Base-by-base conservation (phyloP, 352 stramenopile species). In the Albugo laibachii region DNA sequence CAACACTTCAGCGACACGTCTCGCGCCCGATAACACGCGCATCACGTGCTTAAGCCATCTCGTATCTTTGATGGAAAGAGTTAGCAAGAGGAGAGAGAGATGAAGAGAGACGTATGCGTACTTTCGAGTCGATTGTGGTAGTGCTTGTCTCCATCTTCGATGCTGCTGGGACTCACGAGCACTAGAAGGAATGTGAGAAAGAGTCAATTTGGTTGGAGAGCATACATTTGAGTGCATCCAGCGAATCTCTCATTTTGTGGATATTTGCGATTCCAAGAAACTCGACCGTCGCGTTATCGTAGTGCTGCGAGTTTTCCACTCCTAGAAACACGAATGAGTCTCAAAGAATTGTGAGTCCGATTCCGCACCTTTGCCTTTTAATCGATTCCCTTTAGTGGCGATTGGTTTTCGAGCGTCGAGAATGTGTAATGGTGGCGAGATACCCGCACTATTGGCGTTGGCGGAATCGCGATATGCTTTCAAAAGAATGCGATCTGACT, bases 201-300 rank as follows among this genome's bases (percentile, higher is more conserved):
- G 14, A 44, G 21, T 34, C 1, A 1, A 46, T n/a, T 11, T 35
- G 11, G 1, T 34, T 45, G 35, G 35, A 14, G 42, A 2, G 39
- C 13, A 14, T 54, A 86, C 73, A 57, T 50, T 85, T 79, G 2
- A 96, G 50, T 12, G 64, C 59, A 54, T 95, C 80, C 50, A 98
- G 75, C 0, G 85, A 92, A 56, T 98, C 86, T 43, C 95, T 89
- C 68, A 99, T 97, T 48, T 93, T 94, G 73, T 99, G 94, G 55
- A 99, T 99, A 60, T 99, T 99, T 13, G 83, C 89, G 56, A 99
- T 98, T 18, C 93, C 92, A 75, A 96, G 94, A 64, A 98, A 99
- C 48, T 95, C 86, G 41, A 98, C 81, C 2, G 82, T 93, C 11
- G 83, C 80, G 43, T 94, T 92, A 44, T 93, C 73, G 61, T 99